These are phyloP conservation scores for Pseudozyma flocculosa DNA, from an alignment of 1,284 basidiomycete genomes.

Conservation along the genomic window DNA sequence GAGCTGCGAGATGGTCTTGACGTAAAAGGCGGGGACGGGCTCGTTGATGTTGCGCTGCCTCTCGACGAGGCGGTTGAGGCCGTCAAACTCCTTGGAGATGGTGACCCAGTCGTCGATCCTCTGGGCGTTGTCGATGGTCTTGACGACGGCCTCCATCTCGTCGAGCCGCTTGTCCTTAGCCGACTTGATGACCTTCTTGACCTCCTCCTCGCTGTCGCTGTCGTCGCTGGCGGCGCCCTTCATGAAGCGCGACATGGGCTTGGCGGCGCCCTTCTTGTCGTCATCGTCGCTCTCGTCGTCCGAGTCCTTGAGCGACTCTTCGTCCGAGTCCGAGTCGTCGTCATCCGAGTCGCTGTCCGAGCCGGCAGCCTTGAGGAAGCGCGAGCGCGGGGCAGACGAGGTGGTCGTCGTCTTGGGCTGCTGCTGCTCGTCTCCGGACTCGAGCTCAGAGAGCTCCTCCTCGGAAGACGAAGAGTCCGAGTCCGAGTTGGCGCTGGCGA, in stretches of 20 bases:
- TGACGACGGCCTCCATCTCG: slow-evolving; percentile 83
- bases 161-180: slow-evolving; percentile 83
- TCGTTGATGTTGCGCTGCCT: slow-evolving; percentile 81
- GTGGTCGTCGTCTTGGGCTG: slow-evolving; percentile 35
- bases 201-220: slow-evolving; percentile 71
- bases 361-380: slow-evolving; percentile 42
- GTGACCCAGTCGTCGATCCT: slow-evolving; percentile 92
- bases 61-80: slow-evolving; percentile 83
- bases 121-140: slow-evolving; percentile 87
- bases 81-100: slow-evolving; percentile 93
- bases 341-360: slow-evolving; percentile 43
- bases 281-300: slow-evolving; percentile 25
- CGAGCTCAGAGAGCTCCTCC: slow-evolving; percentile 55
- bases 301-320: slow-evolving; percentile 10
- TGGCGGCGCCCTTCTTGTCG: slow-evolving; percentile 10
- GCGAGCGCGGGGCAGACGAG: slow-evolving; percentile 22
- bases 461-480: slow-evolving; percentile 54
- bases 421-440: slow-evolving; percentile 53
- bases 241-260: slow-evolving; percentile 56
- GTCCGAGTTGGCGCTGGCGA: slow-evolving; percentile 46
- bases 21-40: slow-evolving; percentile 82
- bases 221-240: slow-evolving; percentile 58
- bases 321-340: slow-evolving; percentile 37
- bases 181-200: slow-evolving; percentile 73
- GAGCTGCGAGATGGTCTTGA: slow-evolving; percentile 74